Conservation (phyloP, 257 asterid species). For the Petrea volubilis region DNA sequence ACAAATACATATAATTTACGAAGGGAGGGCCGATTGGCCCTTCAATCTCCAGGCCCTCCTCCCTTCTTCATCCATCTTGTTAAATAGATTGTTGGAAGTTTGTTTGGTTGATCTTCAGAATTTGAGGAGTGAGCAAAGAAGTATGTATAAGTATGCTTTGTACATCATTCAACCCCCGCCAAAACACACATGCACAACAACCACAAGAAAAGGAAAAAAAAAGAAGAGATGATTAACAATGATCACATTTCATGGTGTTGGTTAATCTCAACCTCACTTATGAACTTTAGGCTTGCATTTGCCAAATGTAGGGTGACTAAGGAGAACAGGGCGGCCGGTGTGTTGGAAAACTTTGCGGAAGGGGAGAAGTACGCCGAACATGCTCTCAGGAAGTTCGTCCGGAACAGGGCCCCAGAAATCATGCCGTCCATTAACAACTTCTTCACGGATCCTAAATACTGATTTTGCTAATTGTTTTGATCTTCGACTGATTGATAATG, state of each 20-base stretch:
- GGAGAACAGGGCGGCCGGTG: constrained; percentile 82
- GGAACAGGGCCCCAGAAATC: constrained; percentile 64
- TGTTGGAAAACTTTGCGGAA: constrained; percentile 70
- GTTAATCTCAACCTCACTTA: background rate
- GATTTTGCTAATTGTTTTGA: constrained; percentile 1
- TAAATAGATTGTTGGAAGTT: background rate
- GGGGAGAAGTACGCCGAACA: constrained; percentile 75
- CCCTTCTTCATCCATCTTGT: background rate
- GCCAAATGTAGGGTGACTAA: constrained; percentile 59
- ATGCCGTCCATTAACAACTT: constrained; percentile 72
- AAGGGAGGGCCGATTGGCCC: too few relatives aligned
- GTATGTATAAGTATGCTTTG: too few relatives aligned
- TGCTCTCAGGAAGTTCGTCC: constrained; percentile 72
- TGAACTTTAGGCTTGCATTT: background rate
- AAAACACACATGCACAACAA: too few relatives aligned
- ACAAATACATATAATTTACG: too few relatives aligned
- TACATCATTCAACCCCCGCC: too few relatives aligned
- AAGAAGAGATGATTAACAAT: too few relatives aligned
- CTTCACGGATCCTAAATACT: constrained; percentile 66
- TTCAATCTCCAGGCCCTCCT: too few relatives aligned
- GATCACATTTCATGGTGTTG: background rate
- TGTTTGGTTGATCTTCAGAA: background rate
- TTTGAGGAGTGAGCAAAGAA: background rate
- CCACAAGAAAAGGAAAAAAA: too few relatives aligned
- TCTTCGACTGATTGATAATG: background rate